A percentile compares a stretch with the other conserved stretches of the same genome.
These are phyloP conservation scores for Trichoderma virens DNA, from an alignment of 495 filamentous ascomycete species.

Conservation along the genomic window DNA sequence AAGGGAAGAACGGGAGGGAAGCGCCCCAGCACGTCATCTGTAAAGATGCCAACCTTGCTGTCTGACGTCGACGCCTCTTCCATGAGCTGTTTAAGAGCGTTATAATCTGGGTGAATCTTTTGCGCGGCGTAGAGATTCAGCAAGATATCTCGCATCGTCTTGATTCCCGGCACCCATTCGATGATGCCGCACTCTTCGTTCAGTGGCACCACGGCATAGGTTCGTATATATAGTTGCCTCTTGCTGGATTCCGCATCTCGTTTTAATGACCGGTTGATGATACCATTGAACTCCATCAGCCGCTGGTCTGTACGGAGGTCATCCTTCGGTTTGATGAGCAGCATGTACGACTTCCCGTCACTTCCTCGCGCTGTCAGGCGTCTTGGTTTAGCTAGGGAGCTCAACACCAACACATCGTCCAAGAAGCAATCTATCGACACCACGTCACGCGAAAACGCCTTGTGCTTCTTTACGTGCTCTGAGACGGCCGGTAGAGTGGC, in stretches of 20 bases:
- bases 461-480: slow-evolving; percentile 63
- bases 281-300: slow-evolving; percentile 97
- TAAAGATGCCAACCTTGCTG: slow-evolving; percentile 56
- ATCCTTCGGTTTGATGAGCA: slow-evolving; percentile 96
- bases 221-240: slow-evolving; percentile 79
- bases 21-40: slow-evolving; percentile 51
- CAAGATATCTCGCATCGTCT: slow-evolving; percentile 87
- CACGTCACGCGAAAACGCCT: slow-evolving; percentile 64
- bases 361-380: slow-evolving; percentile 83
- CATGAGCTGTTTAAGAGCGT: slow-evolving; percentile 36
- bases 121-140: slow-evolving; percentile 66
- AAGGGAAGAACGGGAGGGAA: slow-evolving; percentile 81
- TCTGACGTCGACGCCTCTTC: slow-evolving; percentile 35
- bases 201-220: slow-evolving; percentile 89
- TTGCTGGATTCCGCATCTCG: slow-evolving; percentile 83
- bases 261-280: slow-evolving; percentile 92
- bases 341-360: slow-evolving; percentile 77
- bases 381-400: slow-evolving; percentile 84
- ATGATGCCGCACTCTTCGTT: slow-evolving; percentile 98
- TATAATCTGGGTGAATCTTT: slow-evolving; percentile 48
- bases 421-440: slow-evolving; percentile 54
- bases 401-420: slow-evolving; percentile 82
- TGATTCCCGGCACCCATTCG: slow-evolving; percentile 97
- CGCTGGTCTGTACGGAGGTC: slow-evolving; percentile 95
- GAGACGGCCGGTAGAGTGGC: slow-evolving; percentile 72